Percentiles rank a stretch among this genome's conserved stretches.
Conservation (phyloP, 345 rosid genomes). For the Eucalyptus polybractea region DNA sequence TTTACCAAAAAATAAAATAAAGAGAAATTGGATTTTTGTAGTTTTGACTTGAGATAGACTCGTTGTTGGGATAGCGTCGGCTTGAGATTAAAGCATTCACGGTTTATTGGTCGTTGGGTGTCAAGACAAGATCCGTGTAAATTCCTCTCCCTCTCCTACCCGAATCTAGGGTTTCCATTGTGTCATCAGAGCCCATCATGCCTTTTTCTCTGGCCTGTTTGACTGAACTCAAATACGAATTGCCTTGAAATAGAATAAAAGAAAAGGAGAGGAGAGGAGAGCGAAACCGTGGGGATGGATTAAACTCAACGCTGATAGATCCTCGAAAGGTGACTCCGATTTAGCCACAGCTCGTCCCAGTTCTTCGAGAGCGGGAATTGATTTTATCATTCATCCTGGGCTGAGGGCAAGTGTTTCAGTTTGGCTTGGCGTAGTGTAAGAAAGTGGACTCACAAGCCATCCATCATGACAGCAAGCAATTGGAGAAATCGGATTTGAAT, state of each 20-base stretch:
- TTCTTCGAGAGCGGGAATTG: no score
- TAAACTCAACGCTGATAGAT: neutral
- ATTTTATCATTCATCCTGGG: no score
- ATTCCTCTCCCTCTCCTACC: neutral
- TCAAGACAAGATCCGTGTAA: no score
- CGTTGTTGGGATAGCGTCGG: neutral
- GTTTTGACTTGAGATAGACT: neutral
- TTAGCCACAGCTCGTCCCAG: no score
- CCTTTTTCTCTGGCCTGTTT: neutral
- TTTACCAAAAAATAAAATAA: neutral
- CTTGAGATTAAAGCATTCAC: no score
- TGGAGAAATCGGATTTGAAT: no score
- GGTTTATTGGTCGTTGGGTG: neutral
- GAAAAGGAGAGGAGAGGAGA: neutral
- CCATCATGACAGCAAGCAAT: no score
- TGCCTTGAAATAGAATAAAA: neutral
- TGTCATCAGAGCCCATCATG: neutral
- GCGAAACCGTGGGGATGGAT: neutral
- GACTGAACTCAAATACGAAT: neutral
- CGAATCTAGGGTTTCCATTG: neutral
- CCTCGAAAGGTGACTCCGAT: neutral
- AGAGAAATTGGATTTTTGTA: neutral
- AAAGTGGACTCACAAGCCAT: no score
- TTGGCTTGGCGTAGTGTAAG: no score
- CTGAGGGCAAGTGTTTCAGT: no score